phyloP scores from a whole-genome alignment of 495 filamentous ascomycete genomes.

The Neurospora pannonica region DNA sequence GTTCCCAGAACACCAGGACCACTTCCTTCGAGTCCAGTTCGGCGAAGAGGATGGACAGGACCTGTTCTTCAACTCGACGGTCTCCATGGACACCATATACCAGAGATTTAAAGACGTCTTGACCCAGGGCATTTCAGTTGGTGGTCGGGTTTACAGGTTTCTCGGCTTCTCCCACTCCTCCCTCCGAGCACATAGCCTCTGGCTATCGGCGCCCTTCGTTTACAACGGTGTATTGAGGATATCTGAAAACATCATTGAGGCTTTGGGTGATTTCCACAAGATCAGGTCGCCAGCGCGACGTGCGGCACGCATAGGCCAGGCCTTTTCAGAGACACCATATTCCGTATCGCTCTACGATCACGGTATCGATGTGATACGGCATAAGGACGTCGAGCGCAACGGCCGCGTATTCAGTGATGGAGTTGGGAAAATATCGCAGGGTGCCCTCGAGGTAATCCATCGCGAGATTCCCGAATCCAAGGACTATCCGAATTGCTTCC shows the following conservation, averaged over 20 bases:
- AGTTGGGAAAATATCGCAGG: conserved; percentile 58
- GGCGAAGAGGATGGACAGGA: conserved; percentile 62
- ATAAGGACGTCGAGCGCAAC: conserved; percentile 33
- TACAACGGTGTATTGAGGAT: conserved; percentile 31
- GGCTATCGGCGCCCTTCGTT: conserved; percentile 66
- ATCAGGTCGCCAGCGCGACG: conserved; percentile 64
- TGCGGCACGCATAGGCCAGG: conserved; percentile 75
- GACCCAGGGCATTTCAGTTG: conserved; percentile 48
- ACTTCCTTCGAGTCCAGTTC: conserved; percentile 59
- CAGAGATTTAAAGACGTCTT: conserved; percentile 52
- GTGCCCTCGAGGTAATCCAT: conserved; percentile 46
- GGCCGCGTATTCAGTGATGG: conserved; percentile 68
- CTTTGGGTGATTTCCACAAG: conserved; percentile 54
- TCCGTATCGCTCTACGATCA: conserved; percentile 31
- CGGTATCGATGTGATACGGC: conserved; percentile 20
- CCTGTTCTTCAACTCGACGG: conserved; percentile 45
- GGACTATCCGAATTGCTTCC: conserved; percentile 51
- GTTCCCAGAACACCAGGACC: conserved; percentile 51
- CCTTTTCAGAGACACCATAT: conserved; percentile 67
- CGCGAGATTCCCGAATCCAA: conserved; percentile 31
- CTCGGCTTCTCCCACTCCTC: conserved; percentile 79
- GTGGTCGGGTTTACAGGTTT: conserved; percentile 54
- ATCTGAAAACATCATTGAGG: conserved; percentile 43
- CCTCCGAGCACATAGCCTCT: conserved; percentile 55
- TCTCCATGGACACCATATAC: conserved; percentile 47